phyloP scores from a whole-genome alignment of 2,329 filamentous ascomycete genomes.

The Neocucurbitaria cava region DNA sequence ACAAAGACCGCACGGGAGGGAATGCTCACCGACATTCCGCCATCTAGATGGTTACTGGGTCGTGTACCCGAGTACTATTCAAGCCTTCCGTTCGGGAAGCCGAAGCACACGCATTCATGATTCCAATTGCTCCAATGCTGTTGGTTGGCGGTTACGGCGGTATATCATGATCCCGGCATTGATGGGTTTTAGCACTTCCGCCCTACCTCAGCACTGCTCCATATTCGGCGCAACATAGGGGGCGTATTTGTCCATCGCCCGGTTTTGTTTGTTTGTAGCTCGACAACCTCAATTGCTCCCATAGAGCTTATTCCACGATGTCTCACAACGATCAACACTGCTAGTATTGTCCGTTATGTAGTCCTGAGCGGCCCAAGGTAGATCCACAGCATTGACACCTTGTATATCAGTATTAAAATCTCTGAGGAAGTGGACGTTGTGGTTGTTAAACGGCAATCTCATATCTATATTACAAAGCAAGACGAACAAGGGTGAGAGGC shows the following conservation, averaged over 20 bases:
- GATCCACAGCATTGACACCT: background rate
- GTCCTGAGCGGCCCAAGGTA: background rate
- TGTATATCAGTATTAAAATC: background rate
- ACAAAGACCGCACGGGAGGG: slow-evolving; percentile 12
- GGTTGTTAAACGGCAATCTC: background rate
- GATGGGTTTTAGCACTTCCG: slow-evolving; percentile 1
- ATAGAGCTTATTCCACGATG: background rate
- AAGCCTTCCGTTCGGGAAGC: slow-evolving; percentile 26
- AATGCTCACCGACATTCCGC: slow-evolving; percentile 28
- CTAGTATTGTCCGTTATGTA: background rate
- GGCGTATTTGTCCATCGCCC: background rate
- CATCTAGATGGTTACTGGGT: slow-evolving; percentile 17
- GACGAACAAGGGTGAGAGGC: background rate
- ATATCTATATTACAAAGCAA: background rate
- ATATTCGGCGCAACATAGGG: background rate
- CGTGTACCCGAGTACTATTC: slow-evolving; percentile 2
- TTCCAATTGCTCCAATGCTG: background rate
- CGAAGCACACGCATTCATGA: slow-evolving; percentile 14
- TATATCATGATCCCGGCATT: slow-evolving; percentile 14
- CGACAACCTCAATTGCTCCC: background rate
- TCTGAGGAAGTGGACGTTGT: background rate
- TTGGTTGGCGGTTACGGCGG: slow-evolving; percentile 24
- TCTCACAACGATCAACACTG: background rate
- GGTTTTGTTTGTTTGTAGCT: background rate
- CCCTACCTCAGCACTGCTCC: background rate